Base-by-base conservation (phyloP, 257 asterid species). In the Ajuga chamaepitys region DNA sequence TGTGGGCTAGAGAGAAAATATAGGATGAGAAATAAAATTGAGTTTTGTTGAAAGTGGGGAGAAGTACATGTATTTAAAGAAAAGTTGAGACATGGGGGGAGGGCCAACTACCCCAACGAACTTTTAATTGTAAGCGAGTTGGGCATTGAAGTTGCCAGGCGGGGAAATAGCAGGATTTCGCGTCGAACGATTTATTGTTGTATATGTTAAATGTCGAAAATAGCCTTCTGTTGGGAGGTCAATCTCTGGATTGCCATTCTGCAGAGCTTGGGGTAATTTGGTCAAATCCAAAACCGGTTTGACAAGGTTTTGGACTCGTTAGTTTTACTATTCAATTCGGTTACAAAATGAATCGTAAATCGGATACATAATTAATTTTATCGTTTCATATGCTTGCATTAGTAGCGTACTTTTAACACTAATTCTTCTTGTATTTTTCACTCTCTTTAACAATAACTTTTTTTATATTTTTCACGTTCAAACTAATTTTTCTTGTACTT, bases 101-200 rank as follows among this genome's bases (percentile, higher is more conserved):
- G 25, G 69, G 68, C 68, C 88, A 86, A 78, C 95, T 57, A 82
- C 90, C 85, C 88, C 85, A 84, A 80, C 86, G 82, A 82, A 80
- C 84, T 72, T 77, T 84, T 80, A 83, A 78, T 75, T 74, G 78
- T 61, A 32, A 51, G 54, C 57, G 51, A 37, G 68, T 68, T 37
- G 56, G 61, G 77, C 83, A 85, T 82, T 78, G 58, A 86, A 82
- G 75, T 66, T 73, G 83, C 80, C 87, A 72, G 79, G 48, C 24
- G 64, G 70, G 74, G 51, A 70, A 82, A 52, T 45, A 48, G 70
- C 64, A 62, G 61, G 82, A 58, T 38, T 64, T 58, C 25, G 52
- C 48, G 74, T 26, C 9, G 26, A 45, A 40, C 40, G 28, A 38
- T 57, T 69, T 75, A 14, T 24, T 60, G 72, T 41, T 44, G 20